Evolutionary conservation across 768 basidiomycete genomes (phyloP), one percentile per base, ranked within the genome.

Genomic region (Omphalotus guepiniiformis): DNA sequence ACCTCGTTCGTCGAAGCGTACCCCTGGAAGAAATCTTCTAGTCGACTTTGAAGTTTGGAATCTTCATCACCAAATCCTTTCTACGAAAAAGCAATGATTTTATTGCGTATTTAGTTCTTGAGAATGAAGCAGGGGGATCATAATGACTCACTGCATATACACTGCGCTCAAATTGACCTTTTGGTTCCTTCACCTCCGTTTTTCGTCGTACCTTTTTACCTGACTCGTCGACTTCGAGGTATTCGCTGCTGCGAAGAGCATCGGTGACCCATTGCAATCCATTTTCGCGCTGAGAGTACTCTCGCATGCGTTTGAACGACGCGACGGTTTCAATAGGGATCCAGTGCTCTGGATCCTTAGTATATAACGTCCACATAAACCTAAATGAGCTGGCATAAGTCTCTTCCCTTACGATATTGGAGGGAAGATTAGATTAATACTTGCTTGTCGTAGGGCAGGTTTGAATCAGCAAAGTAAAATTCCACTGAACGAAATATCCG

Each of bases 391-490:
- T 6, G 41, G 28, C 26, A 16, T 47, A 9, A 47, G 16, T 38
- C 28, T n/a, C 8, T n/a, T n/a, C 21, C 7, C 21, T 4, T 32
- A 9, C 30, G n/a, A 32, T 9, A n/a, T 9, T n/a, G 30, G 0
- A 9, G 13, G 3, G 16, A 36, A 35, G 36, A 29, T 1, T 11
- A 26, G 7, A 26, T 35, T 15, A 29, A 40, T 18, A 48, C 75
- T 22, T 58, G 86, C 86, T 82, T 88, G 75, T 93, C 90, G 54
- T 80, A 93, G 1, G 94, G 94, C 44, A 98, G 78, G 67, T 97
- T 96, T n/a, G 92, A 79, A 66, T 95, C 93, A 42, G 88, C 88
- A 67, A 98, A 93, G 73, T 97, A 96, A 67, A 96, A 97, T 62
- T 93, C 89, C 58, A 95, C 94, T 96, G 37, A 19, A 28, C 36